phyloP scores from a whole-genome alignment of 148 eudicot species.

The Cornus controversa region DNA sequence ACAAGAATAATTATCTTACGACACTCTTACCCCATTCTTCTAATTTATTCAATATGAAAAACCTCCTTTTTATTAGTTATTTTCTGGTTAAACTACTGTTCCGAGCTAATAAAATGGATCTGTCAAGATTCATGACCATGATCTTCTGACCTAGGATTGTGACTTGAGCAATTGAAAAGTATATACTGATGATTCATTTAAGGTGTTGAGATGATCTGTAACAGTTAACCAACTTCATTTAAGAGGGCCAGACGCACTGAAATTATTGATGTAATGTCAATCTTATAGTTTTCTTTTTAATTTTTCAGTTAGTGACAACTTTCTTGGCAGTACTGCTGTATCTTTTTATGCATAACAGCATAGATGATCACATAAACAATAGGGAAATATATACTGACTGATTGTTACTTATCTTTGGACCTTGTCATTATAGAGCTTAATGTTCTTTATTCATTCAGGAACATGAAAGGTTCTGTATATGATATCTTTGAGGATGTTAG shows the following conservation, averaged over 20 bases:
- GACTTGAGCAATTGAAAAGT: neutral
- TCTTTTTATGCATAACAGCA: neutral
- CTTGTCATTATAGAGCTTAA: neutral
- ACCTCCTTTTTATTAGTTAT: neutral
- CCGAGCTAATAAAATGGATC: neutral
- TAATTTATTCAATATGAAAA: neutral
- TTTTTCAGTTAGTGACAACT: neutral
- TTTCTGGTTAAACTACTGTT: too few species aligned
- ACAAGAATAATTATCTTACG: too few species aligned
- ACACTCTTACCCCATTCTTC: neutral
- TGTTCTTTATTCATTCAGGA: conserved; percentile 38
- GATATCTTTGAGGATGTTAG: conserved; percentile 75
- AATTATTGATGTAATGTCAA: neutral
- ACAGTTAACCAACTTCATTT: neutral
- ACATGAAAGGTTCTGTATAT: conserved; percentile 76
- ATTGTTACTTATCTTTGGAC: conserved; percentile 5
- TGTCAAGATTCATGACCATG: neutral
- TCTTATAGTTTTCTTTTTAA: neutral
- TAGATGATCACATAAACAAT: neutral
- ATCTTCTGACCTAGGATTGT: neutral
- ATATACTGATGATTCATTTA: neutral
- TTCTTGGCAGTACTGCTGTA: neutral
- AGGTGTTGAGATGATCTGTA: neutral
- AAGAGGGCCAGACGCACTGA: neutral
- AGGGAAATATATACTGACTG: neutral